Evolutionary conservation across 2,329 filamentous ascomycete genomes (phyloP).

Genomic region (Microthyrium microscopicum): DNA sequence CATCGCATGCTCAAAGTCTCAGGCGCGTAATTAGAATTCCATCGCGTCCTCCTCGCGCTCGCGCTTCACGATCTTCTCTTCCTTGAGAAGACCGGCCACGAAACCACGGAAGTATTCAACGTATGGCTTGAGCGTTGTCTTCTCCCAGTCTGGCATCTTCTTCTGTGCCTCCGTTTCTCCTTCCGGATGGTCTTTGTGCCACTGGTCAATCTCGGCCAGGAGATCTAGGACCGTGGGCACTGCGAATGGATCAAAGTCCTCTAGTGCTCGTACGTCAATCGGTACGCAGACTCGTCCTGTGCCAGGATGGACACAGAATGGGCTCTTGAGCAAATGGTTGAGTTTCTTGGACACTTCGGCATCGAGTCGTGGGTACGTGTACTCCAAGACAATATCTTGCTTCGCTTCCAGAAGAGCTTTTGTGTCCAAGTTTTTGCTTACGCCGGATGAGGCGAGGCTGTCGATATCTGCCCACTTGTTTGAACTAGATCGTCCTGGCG

Average conservation of each 20-base stretch:
- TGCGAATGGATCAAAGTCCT: slow-evolving; percentile 68
- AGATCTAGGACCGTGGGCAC: slow-evolving; percentile 84
- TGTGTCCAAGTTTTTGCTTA: slow-evolving; percentile 54
- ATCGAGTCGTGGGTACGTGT: slow-evolving; percentile 93
- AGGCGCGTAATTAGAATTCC: slow-evolving; percentile 39
- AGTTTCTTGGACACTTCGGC: slow-evolving; percentile 95
- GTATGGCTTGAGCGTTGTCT: slow-evolving; percentile 86
- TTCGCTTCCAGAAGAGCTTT: slow-evolving; percentile 71
- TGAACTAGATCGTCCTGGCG: slow-evolving; percentile 56
- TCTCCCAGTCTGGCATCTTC: slow-evolving; percentile 74
- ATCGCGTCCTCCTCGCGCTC: slow-evolving; percentile 40
- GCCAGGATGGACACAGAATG: slow-evolving; percentile 89
- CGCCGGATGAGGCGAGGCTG: slow-evolving; percentile 59
- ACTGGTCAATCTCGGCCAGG: slow-evolving; percentile 72
- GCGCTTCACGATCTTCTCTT: slow-evolving; percentile 37
- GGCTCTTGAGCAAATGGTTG: slow-evolving; percentile 93
- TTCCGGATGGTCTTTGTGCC: slow-evolving; percentile 33
- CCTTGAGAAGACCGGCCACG: slow-evolving; percentile 62
- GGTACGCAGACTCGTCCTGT: slow-evolving; percentile 92
- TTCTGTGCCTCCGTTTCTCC: slow-evolving; percentile 22
- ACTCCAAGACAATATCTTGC: slow-evolving; percentile 90
- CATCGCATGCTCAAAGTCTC: too few species aligned
- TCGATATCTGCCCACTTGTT: slow-evolving; percentile 95
- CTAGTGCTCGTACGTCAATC: slow-evolving; percentile 56
- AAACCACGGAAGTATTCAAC: slow-evolving; percentile 78